Conservation (phyloP, 345 rosid species). For the Bruguiera gymnorhiza region DNA sequence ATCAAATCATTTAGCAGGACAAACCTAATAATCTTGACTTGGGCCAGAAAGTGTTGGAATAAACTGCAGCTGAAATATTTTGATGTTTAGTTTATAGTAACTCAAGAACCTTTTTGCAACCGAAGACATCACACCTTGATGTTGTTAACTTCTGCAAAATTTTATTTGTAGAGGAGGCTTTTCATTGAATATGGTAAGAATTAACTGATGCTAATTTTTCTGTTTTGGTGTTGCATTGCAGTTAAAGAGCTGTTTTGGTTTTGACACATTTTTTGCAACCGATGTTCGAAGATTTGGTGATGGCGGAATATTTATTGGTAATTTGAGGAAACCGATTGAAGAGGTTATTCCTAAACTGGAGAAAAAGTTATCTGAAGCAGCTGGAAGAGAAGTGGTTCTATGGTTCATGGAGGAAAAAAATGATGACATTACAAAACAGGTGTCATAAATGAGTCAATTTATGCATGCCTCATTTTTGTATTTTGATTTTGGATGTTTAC, state of each 20-base stretch:
- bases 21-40: too few relatives aligned
- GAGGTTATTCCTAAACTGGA: slow-evolving; percentile 80
- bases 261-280: slow-evolving; percentile 82
- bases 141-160: neutral
- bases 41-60: too few relatives aligned
- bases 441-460: slow-evolving; percentile 6
- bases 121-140: neutral
- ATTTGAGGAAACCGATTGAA: slow-evolving; percentile 69
- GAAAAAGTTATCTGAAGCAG: slow-evolving; percentile 78
- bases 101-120: neutral
- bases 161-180: neutral
- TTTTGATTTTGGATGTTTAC: too few relatives aligned
- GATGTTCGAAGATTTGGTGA: slow-evolving; percentile 93
- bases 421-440: slow-evolving; percentile 87
- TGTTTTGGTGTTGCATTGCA: slow-evolving; percentile 29
- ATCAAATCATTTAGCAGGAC: too few relatives aligned
- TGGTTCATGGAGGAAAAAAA: slow-evolving; percentile 97
- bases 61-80: too few relatives aligned
- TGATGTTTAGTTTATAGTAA: too few relatives aligned
- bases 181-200: neutral
- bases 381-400: slow-evolving; percentile 73
- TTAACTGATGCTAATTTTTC: neutral
- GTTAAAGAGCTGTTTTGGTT: slow-evolving; percentile 86
- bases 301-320: slow-evolving; percentile 91
- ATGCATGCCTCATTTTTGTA: neutral